phyloP scores from a whole-genome alignment of 2,329 filamentous ascomycete genomes.

The Trichoderma sp. region DNA sequence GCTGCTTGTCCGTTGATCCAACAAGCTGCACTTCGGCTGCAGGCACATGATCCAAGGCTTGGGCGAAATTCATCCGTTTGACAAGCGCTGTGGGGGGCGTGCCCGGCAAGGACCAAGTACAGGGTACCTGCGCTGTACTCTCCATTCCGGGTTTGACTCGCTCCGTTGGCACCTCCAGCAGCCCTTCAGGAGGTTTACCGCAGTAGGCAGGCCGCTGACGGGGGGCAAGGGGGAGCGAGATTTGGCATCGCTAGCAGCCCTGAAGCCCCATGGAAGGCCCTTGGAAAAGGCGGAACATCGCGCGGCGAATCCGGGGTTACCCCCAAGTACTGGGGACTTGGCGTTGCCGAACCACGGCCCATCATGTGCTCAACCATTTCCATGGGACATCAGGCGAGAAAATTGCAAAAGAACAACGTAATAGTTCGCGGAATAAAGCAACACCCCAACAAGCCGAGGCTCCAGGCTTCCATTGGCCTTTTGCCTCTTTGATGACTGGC shows the following conservation, averaged over 20 bases:
- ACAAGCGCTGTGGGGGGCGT: slow-evolving; percentile 17
- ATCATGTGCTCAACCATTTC: slow-evolving; percentile 22
- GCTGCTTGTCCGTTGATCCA: slow-evolving; percentile 17
- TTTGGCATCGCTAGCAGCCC: background rate
- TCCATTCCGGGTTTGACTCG: background rate
- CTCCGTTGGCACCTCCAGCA: background rate
- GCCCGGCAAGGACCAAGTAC: slow-evolving; percentile 7
- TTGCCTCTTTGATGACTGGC: slow-evolving; percentile 4
- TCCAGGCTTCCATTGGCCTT: background rate
- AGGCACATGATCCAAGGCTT: slow-evolving; percentile 19
- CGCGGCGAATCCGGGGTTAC: slow-evolving; percentile 20
- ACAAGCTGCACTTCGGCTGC: slow-evolving; percentile 7
- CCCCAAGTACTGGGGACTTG: slow-evolving; percentile 7
- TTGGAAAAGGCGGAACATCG: slow-evolving; percentile 1
- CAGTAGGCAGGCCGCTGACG: background rate
- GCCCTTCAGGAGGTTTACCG: background rate
- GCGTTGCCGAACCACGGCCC: slow-evolving; percentile 2
- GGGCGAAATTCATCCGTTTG: slow-evolving; percentile 15
- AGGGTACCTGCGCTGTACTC: slow-evolving; percentile 7
- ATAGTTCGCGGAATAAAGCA: background rate
- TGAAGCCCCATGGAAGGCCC: background rate
- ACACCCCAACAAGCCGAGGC: slow-evolving; percentile 13
- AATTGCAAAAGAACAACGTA: slow-evolving; percentile 13
- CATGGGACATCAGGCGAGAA: background rate
- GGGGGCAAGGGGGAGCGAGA: background rate